phyloP scores from a whole-genome alignment of 1,284 basidiomycete species.

The Ceratobasidium sp. region DNA sequence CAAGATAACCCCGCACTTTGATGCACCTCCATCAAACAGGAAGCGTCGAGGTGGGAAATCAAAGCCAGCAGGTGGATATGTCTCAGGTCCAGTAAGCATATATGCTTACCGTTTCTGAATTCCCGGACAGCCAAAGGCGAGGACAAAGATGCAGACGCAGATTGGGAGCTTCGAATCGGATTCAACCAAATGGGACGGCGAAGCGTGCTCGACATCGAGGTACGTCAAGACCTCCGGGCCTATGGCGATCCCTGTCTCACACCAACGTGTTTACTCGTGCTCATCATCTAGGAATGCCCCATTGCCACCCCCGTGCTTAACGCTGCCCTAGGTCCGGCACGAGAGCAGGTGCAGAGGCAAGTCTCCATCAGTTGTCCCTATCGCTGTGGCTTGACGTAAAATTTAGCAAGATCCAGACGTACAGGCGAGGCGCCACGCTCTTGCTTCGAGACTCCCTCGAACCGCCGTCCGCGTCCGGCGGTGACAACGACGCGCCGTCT shows the following conservation, averaged over 20 bases:
- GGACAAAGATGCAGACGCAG: conserved; percentile 43
- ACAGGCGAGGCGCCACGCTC: conserved; percentile 90
- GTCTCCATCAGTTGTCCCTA: conserved; percentile 49
- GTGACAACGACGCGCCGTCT: conserved; percentile 39
- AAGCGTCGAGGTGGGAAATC: conserved; percentile 55
- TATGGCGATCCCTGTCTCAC: conserved; percentile 13
- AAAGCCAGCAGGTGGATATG: conserved; percentile 40
- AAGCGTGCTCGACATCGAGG: conserved; percentile 92
- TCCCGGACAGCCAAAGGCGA: conserved; percentile 22
- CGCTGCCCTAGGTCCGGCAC: conserved; percentile 68
- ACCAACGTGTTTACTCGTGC: not conserved
- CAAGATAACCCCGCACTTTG: conserved; percentile 97
- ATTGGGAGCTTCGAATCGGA: conserved; percentile 80
- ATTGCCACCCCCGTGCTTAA: conserved; percentile 90
- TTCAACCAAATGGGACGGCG: conserved; percentile 86
- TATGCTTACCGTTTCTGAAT: conserved; percentile 48
- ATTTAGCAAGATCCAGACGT: conserved; percentile 77
- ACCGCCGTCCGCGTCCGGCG: conserved; percentile 46
- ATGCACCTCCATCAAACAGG: conserved; percentile 70
- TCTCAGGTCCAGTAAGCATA: conserved; percentile 46
- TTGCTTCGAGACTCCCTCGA: conserved; percentile 89
- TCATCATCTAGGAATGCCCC: conserved; percentile 78
- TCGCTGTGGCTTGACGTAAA: conserved; percentile 21
- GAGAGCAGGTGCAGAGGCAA: conserved; percentile 76
- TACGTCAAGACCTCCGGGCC: conserved; percentile 54